Evolutionary conservation across 805 yeast species (phyloP), one percentile per base, ranked within the genome.

Genomic region (Kodamaea jinghongensis): DNA sequence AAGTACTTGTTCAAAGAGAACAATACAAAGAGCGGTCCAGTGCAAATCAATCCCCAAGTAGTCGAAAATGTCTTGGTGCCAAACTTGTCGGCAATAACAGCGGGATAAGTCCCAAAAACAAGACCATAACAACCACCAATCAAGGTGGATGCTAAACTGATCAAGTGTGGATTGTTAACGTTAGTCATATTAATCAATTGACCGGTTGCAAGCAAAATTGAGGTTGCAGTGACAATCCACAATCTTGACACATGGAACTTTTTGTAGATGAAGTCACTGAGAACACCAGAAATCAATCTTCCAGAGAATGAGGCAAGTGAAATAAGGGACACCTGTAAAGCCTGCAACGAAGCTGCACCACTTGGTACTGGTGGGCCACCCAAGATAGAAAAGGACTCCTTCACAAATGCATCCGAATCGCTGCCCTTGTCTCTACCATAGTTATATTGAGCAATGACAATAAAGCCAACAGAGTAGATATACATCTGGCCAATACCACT

Each of bases 401-500:
- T 28, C 3, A 26, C 36, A 7, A 11, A 5, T 3, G 4, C 25
- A 46, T 48, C 4, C 48, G 62, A 40, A 46, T 55, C 46, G 63
- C 58, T 45, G 65, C 72, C 17, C 23, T 41, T 45, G n/a, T 26
- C 36, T 10, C 16, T 29, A 6, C 35, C 40, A 42, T 52, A 59
- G 31, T 56, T 50, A 37, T 52, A 56, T 42, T 68, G 74, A 2
- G 75, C 72, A 3, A 61, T 56, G 7, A 82, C 84, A n/a, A 85
- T 71, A 51, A 79, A 84, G 0, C 95, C 95, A 26, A 85, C 81
- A 2, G 85, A 74, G 52, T 72, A 85, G 17, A 85, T 83, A 53
- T 83, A 85, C 58, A 78, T 75, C 55, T 83, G 90, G 3, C 89
- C 86, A 31, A 79, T 65, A 1, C 86, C 82, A 52, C 81, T 76